Conservation (phyloP, 441 rosid genomes). For the Jatropha podagrica region DNA sequence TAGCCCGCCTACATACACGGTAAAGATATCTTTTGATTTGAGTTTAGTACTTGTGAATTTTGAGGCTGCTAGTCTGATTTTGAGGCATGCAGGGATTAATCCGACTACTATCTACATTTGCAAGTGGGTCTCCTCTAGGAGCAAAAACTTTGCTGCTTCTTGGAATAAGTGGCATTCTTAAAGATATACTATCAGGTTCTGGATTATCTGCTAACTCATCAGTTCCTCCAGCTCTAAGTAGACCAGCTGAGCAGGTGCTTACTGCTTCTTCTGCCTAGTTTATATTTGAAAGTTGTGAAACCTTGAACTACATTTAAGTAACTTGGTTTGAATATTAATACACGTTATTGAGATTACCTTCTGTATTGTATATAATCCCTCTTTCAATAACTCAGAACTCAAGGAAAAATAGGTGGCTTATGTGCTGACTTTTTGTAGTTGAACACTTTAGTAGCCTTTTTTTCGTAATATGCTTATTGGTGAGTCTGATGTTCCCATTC, state of each 20-base stretch:
- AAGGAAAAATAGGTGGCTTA: too few relatives aligned
- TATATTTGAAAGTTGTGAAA: background rate
- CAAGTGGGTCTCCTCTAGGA: conserved; percentile 96
- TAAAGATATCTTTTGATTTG: conserved; percentile 32
- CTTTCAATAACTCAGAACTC: too few relatives aligned
- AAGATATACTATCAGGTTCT: conserved; percentile 87
- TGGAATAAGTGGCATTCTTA: conserved; percentile 92
- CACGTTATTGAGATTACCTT: too few relatives aligned
- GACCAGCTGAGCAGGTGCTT: conserved; percentile 96
- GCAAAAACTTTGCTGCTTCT: conserved; percentile 90
- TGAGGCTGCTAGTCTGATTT: conserved; percentile 29
- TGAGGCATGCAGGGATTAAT: conserved; percentile 73
- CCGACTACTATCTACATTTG: conserved; percentile 91
- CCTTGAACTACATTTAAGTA: too few relatives aligned
- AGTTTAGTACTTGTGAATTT: conserved; percentile 6
- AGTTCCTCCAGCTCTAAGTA: conserved; percentile 84
- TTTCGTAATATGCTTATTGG: too few relatives aligned
- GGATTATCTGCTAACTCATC: conserved; percentile 84
- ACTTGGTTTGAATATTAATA: too few relatives aligned
- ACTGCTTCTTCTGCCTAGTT: conserved; percentile 11
- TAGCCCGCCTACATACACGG: conserved; percentile 91
- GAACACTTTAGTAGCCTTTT: too few relatives aligned
- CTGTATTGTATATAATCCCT: too few relatives aligned
- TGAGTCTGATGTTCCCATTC: too few relatives aligned
- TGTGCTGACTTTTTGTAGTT: too few relatives aligned